Evolutionary conservation across 2,329 filamentous ascomycete species (phyloP).

Genomic region (Zarea fungicola): DNA sequence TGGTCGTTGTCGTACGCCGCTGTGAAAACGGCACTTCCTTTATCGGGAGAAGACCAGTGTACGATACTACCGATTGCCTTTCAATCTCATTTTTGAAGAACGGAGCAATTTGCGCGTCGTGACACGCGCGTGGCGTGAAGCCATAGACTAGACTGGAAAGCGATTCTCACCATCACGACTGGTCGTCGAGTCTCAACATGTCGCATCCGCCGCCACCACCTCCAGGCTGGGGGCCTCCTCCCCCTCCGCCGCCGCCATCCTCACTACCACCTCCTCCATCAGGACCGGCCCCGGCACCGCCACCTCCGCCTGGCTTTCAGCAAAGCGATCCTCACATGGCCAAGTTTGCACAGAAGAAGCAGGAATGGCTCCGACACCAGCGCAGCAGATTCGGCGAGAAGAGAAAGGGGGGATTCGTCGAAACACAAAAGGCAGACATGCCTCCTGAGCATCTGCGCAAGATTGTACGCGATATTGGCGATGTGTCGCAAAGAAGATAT

Average conservation of each 20-base stretch:
- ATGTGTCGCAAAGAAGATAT: constrained; percentile 99
- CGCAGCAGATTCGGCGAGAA: constrained; percentile 95
- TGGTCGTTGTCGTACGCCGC: constrained; percentile 25
- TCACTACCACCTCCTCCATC: constrained; percentile 53
- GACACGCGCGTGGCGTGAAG: constrained; percentile 32
- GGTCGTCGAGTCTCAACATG: constrained; percentile 35
- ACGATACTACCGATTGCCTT: constrained; percentile 14
- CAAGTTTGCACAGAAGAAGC: constrained; percentile 98
- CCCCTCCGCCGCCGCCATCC: constrained; percentile 49
- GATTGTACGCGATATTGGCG: constrained; percentile 96
- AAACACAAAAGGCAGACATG: constrained; percentile 98
- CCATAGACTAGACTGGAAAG: constrained; percentile 20
- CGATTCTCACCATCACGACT: constrained; percentile 5
- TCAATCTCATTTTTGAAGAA: neutral
- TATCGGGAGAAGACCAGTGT: constrained; percentile 16
- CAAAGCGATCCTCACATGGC: constrained; percentile 76
- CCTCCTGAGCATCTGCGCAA: constrained; percentile 97
- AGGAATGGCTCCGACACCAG: constrained; percentile 91
- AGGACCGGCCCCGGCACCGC: constrained; percentile 56
- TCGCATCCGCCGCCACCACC: constrained; percentile 51
- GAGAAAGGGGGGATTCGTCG: constrained; percentile 90
- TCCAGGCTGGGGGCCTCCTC: constrained; percentile 56
- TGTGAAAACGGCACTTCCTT: constrained; percentile 24
- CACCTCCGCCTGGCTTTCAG: constrained; percentile 80
- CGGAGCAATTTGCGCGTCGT: constrained; percentile 23